Base-by-base conservation (phyloP, 208 protist genomes). In the Trypanosoma scelopori region DNA sequence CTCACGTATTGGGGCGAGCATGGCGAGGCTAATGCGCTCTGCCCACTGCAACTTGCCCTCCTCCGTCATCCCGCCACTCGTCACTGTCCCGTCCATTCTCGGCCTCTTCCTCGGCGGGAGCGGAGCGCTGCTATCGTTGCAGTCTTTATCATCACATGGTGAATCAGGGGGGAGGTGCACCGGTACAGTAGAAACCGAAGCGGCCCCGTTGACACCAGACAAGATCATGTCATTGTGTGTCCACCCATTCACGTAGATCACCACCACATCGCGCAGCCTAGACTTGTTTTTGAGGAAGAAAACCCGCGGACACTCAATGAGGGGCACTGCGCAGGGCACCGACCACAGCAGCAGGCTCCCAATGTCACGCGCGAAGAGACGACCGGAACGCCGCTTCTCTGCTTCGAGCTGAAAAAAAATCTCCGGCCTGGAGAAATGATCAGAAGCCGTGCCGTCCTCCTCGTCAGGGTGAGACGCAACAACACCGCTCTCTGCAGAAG, bases 221-320 rank as follows among this genome's bases (percentile, higher is more conserved):
- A 74, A 77, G 64, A 89, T 74, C 74, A 94, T 82, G 60, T 82
- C 72, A 48, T 90, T 81, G 64, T 87, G 84, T 25, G 83, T 86
- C 83, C 81, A 89, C 12, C 86, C 86, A 50, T 92, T 87, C 25
- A 92, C 81, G 56, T 90, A 95, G 16, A 95, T 51, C 9, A 91
- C 65, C n/a, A 91, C 71, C 27, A 85, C 74, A 71, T 91, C 82
- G 12, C 84, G 76, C 41, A 95, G 42, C 12, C 53, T 75, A 4
- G 84, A 91, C 58, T 87, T 89, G 61, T 91, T 92, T 56, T 76
- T 78, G 49, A 95, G 57, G 45, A 90, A 88, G 67, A 91, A 91
- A 25, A 85, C 69, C 20, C 71, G 60, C 28, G 89, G 89, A 13
- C 76, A 78, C 57, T 95, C 86, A 52, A 92, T 76, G 18, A 91